A percentile compares a stretch with the other conserved stretches of the same genome.
Evolutionary conservation across 2,329 filamentous ascomycete species (phyloP).

Genomic region (Cryphonectria parasitica): DNA sequence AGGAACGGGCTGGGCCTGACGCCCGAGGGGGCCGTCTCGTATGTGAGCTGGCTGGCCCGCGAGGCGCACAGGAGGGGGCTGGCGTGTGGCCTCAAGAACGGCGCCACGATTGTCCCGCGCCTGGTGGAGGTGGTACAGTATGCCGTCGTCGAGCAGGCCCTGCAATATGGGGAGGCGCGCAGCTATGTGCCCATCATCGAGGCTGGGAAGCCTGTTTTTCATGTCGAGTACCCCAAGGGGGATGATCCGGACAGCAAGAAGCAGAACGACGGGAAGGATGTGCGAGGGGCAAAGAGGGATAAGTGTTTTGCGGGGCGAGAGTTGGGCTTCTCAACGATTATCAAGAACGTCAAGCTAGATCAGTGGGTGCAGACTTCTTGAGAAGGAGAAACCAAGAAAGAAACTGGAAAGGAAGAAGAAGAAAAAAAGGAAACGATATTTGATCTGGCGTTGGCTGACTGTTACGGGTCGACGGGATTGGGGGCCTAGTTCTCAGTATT

Average conservation of each 20-base stretch:
- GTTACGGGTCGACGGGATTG: too few species aligned
- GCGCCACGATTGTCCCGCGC: constrained; percentile 49
- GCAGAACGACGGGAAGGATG: constrained; percentile 40
- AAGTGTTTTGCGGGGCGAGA: constrained; percentile 30
- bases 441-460: background rate
- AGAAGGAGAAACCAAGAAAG: background rate
- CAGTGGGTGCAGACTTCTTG: constrained; percentile 27
- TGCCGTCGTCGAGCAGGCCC: constrained; percentile 62
- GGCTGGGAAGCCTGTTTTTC: constrained; percentile 61
- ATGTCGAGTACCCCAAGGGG: constrained; percentile 62
- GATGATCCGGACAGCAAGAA: constrained; percentile 27
- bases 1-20: constrained; percentile 57
- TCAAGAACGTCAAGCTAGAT: constrained; percentile 27
- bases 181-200: constrained; percentile 53
- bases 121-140: constrained; percentile 51
- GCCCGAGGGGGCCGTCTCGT: constrained; percentile 50
- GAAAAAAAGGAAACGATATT: too few species aligned
- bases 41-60: constrained; percentile 54
- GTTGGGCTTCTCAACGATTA: constrained; percentile 29
- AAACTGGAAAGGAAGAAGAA: background rate
- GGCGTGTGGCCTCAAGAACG: constrained; percentile 61
- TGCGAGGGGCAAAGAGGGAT: constrained; percentile 40
- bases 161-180: constrained; percentile 55
- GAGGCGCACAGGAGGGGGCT: constrained; percentile 50
- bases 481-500: too few species aligned